A percentile compares a stretch with the other conserved stretches of the same genome.
These are phyloP conservation scores for Cucurbita pepo DNA, from an alignment of 306 rosid species.

Conservation along the genomic window DNA sequence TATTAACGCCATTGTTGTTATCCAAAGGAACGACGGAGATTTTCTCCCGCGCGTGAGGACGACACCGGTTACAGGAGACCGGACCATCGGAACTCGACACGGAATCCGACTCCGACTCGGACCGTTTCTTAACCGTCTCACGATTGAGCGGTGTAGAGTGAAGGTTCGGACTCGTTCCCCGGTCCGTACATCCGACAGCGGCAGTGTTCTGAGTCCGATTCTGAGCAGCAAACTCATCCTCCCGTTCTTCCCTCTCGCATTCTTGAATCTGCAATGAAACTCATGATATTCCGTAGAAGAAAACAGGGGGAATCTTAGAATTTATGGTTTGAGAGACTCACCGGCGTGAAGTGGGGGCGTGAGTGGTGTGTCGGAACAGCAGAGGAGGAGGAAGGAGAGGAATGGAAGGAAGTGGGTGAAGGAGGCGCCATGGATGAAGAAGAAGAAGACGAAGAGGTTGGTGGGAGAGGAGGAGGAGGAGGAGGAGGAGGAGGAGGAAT, in stretches of 20 bases:
- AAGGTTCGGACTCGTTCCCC: constrained; percentile 18
- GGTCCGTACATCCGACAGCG: neutral
- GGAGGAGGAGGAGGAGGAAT: neutral
- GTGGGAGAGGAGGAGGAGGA: neutral
- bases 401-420: neutral
- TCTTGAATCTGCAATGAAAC: constrained; percentile 61
- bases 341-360: constrained; percentile 35
- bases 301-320: neutral
- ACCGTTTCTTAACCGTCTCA: constrained; percentile 21
- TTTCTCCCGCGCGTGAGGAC: constrained; percentile 71
- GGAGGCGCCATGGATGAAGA: constrained; percentile 20
- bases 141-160: constrained; percentile 35
- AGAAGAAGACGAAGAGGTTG: neutral
- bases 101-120: constrained; percentile 25
- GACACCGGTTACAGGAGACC: constrained; percentile 74
- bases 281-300: neutral
- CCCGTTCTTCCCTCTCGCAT: constrained; percentile 13
- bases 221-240: neutral
- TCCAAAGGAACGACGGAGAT: constrained; percentile 68
- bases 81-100: constrained; percentile 26
- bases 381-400: neutral
- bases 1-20: constrained; percentile 12
- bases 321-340: neutral
- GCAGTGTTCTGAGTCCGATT: constrained; percentile 19
- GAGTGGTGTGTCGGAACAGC: constrained; percentile 4